These are phyloP conservation scores for Perkinsela sp. DNA, from an alignment of 208 protist genomes.

Conservation along the genomic window DNA sequence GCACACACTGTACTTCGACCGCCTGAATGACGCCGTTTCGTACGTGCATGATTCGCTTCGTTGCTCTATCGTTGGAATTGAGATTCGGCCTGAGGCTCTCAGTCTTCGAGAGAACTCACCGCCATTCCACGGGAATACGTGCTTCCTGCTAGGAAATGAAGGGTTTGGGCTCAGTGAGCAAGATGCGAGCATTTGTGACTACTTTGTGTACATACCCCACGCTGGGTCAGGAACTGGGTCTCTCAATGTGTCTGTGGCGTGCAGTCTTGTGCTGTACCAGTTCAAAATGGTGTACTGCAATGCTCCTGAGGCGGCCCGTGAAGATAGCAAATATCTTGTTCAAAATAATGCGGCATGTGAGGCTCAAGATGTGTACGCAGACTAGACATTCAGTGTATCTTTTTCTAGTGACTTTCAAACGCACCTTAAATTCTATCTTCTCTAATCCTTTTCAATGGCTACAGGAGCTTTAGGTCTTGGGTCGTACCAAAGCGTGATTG, in stretches of 20 bases:
- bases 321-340: not conserved
- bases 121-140: not conserved
- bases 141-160: not conserved
- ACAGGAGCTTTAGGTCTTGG: slow-evolving; percentile 40
- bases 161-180: not conserved
- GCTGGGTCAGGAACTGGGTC: not conserved
- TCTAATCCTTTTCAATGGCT: not conserved
- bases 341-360: too few relatives aligned
- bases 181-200: not conserved
- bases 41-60: not conserved
- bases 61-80: not conserved
- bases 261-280: not conserved
- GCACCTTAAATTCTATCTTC: not conserved
- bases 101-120: not conserved
- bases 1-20: not conserved
- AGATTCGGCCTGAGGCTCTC: not conserved
- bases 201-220: not conserved
- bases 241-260: slow-evolving; percentile 2
- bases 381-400: too few relatives aligned
- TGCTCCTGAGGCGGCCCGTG: not conserved
- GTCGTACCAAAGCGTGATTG: slow-evolving; percentile 41
- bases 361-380: too few relatives aligned
- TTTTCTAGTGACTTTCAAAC: not conserved
- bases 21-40: not conserved
- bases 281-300: not conserved